These are phyloP conservation scores for Scytalidium sp. DNA, from an alignment of 2,329 filamentous ascomycete species.

Conservation along the genomic window DNA sequence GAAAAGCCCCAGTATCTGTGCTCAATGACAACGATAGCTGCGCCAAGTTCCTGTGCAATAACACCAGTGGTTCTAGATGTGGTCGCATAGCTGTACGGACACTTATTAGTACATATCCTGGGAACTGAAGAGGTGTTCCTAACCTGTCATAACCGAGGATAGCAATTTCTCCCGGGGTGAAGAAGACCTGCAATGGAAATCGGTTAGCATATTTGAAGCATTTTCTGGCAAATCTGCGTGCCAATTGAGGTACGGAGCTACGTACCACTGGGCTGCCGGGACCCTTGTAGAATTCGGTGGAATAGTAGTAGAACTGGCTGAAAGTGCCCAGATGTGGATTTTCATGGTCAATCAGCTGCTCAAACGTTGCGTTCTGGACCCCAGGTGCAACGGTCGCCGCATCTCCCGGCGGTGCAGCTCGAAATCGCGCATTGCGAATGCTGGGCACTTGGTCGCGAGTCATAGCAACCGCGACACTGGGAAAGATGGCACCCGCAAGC, in stretches of 20 bases:
- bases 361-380: slow-evolving; percentile 30
- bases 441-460: neutral
- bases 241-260: neutral
- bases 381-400: neutral
- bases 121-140: neutral
- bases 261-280: slow-evolving; percentile 45
- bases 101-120: slow-evolving; percentile 6
- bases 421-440: neutral
- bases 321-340: slow-evolving; percentile 50
- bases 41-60: slow-evolving; percentile 46
- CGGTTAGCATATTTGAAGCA: slow-evolving; percentile 3
- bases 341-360: slow-evolving; percentile 55
- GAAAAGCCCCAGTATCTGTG: slow-evolving; percentile 55
- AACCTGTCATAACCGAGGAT: slow-evolving; percentile 34
- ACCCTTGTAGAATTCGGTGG: slow-evolving; percentile 45
- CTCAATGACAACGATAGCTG: slow-evolving; percentile 49
- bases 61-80: slow-evolving; percentile 42
- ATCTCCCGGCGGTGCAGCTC: neutral
- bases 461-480: neutral
- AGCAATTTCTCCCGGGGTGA: slow-evolving; percentile 47
- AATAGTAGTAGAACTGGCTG: slow-evolving; percentile 49
- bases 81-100: neutral
- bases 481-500: neutral
- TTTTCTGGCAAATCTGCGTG: neutral
- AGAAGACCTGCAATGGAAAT: slow-evolving; percentile 30